Conservation (phyloP, 805 yeast species). For the Lipomyces chichibuensis region DNA sequence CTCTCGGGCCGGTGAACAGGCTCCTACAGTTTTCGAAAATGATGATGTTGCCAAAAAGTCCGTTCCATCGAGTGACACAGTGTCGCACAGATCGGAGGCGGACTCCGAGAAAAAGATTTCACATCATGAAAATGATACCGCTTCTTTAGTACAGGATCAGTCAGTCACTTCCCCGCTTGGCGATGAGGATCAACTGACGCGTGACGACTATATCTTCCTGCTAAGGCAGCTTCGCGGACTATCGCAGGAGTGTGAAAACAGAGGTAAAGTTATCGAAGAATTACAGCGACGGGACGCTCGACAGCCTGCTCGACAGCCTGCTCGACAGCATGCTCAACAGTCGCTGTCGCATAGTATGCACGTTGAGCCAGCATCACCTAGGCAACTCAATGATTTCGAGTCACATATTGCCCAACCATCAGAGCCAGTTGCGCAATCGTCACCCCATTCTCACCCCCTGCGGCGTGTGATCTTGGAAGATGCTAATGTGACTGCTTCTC, state of each 20-base stretch:
- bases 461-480: conserved; percentile 1
- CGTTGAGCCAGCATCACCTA: conserved; percentile 10
- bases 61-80: neutral
- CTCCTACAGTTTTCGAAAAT: neutral
- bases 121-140: neutral
- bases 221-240: conserved; percentile 23
- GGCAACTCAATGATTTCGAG: neutral
- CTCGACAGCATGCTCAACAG: neutral
- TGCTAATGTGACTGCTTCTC: neutral
- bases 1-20: neutral
- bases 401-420: neutral
- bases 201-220: conserved; percentile 18
- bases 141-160: neutral
- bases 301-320: neutral
- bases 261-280: conserved; percentile 18
- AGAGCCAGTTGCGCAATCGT: neutral
- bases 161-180: neutral
- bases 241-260: conserved; percentile 21
- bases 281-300: conserved; percentile 2
- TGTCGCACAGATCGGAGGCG: neutral
- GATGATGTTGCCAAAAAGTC: neutral
- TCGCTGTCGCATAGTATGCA: neutral
- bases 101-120: neutral
- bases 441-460: neutral
- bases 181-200: conserved; percentile 5